Evolutionary conservation across 345 rosid species (phyloP), one percentile per base, ranked within the genome.

Genomic region (Atalantia buxifolia): DNA sequence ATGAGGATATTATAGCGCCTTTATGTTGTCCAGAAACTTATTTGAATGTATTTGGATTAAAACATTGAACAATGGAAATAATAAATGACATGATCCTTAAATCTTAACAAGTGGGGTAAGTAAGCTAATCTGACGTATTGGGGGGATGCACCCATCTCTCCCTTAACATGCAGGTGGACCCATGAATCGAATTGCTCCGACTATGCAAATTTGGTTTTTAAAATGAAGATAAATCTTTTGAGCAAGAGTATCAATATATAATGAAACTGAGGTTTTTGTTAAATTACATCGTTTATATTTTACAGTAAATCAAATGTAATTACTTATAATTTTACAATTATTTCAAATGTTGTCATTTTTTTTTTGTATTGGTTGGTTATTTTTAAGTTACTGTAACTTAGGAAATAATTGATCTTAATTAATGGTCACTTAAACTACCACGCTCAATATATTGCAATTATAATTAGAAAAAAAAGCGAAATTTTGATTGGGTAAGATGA

Each of bases 51-150:
- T 45, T 45, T 12, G 16, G 50, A n/a, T 53, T 1, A 30, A 25
- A 64, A 21, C 57, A 70, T 60, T 50, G 62, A 69, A 74, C 57
- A 38, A 63, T 12, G 35, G 35, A 76, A 36, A 66, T 60, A 42
- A 21, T 78, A 61, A 83, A 81, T 63, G 77, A 78, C 40, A n/a
- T 68, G 85, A 81, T 79, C 87, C 84, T 85, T 81, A 83, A 83
- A 82, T 85, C 84, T 71, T 73, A 83, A 38, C 84, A 83, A 76
- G 87, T 83, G 78, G 86, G 83, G 85, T 42, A 71, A 19, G 16
- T 14, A 56, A 9, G n/a, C 10, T 33, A 68, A 9, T 65, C 61
- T 4, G 9, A n/a, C 74, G 79, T 68, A 78, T 31, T 76, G 68
- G 42, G 73, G 81, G 83, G 78, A 82, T 81, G 80, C 79, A 88